These are phyloP conservation scores for Colletotrichum sansevieriae DNA, from an alignment of 2,329 filamentous ascomycete genomes.

Conservation along the genomic window DNA sequence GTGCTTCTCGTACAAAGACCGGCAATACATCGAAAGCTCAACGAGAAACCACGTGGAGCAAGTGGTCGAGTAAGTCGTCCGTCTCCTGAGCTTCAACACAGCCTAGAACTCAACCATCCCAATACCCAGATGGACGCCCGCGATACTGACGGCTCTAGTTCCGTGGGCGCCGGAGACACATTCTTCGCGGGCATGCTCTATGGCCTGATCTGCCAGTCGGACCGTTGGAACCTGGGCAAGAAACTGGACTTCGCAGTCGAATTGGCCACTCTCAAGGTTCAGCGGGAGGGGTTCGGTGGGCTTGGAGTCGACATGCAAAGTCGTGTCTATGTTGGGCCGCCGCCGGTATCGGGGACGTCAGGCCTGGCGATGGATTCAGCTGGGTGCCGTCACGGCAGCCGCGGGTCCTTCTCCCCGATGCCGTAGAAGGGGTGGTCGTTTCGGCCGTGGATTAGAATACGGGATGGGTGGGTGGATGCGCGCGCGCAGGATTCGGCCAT, in stretches of 20 bases:
- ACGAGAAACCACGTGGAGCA: slow-evolving; percentile 54
- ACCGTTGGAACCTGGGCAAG: slow-evolving; percentile 61
- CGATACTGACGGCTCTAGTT: slow-evolving; percentile 57
- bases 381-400: slow-evolving; percentile 20
- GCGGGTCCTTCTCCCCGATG: slow-evolving; percentile 30
- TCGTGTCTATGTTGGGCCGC: slow-evolving; percentile 42
- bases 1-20: slow-evolving; percentile 53
- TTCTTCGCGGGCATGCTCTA: slow-evolving; percentile 81
- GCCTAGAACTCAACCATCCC: too few species aligned
- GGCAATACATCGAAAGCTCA: slow-evolving; percentile 55
- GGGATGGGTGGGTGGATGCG: slow-evolving; percentile 23
- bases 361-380: slow-evolving; percentile 21
- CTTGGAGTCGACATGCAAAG: slow-evolving; percentile 54
- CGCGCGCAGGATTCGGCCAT: neutral
- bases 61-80: slow-evolving; percentile 69
- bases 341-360: slow-evolving; percentile 33
- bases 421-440: slow-evolving; percentile 29
- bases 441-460: slow-evolving; percentile 32
- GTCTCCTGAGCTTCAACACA: too few species aligned
- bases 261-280: slow-evolving; percentile 76
- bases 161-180: slow-evolving; percentile 81
- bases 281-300: slow-evolving; percentile 73
- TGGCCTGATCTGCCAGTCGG: slow-evolving; percentile 63
- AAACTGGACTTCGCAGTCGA: slow-evolving; percentile 73
- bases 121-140: neutral